Evolutionary conservation across 345 rosid species (phyloP).

Genomic region (Microcos paniculata): DNA sequence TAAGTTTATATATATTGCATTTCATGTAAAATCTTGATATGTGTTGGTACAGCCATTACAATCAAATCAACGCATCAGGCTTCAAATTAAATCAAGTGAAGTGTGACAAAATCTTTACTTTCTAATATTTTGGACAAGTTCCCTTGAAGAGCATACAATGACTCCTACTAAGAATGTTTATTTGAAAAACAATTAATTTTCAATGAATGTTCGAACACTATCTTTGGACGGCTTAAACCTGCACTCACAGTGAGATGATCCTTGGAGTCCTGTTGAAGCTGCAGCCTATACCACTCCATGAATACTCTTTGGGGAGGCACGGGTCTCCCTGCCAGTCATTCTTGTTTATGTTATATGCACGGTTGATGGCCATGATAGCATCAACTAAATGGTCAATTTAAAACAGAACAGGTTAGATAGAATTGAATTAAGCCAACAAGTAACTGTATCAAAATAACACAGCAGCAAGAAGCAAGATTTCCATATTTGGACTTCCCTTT

Average conservation of each 20-base stretch:
- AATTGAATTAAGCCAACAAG: neutral
- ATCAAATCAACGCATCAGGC: neutral
- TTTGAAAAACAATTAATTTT: neutral
- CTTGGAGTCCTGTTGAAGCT: slow-evolving; percentile 17
- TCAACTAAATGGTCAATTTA: slow-evolving; percentile 5
- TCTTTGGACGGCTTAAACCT: neutral
- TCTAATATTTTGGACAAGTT: neutral
- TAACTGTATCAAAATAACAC: neutral
- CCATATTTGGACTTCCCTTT: neutral
- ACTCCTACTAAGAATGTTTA: neutral
- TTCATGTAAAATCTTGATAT: neutral
- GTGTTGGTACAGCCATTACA: neutral
- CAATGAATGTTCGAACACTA: neutral
- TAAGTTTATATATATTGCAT: neutral
- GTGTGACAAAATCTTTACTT: neutral
- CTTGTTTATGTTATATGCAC: neutral
- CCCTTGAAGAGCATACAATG: neutral
- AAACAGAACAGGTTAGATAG: neutral
- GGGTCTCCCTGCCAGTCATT: slow-evolving; percentile 36
- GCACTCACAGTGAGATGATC: slow-evolving; percentile 30
- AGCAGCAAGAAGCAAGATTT: neutral
- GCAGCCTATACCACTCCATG: slow-evolving; percentile 30
- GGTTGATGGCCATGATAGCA: slow-evolving; percentile 12
- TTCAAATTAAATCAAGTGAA: neutral
- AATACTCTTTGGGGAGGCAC: slow-evolving; percentile 13